Base-by-base conservation (phyloP, 1,284 basidiomycete genomes). In the Irpex sp. region DNA sequence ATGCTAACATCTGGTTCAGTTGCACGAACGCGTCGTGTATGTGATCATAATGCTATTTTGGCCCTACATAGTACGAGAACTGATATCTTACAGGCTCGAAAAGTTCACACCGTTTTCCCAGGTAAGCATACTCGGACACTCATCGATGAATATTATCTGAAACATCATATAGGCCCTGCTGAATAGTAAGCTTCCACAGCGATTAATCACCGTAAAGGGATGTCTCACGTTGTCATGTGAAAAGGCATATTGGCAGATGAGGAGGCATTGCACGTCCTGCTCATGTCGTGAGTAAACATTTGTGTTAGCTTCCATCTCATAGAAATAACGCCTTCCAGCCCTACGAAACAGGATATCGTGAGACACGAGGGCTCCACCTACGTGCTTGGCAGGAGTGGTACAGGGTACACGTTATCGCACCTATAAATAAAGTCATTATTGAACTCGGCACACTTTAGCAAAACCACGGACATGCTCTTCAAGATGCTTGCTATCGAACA, bases 401-500 rank as follows among this genome's bases (percentile, higher is more conserved):
- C 68, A 47, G 48, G 69, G 67, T 52, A 60, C 6, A 26, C 36
- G 11, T 4, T 26, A 4, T 26, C n/a, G n/a, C n/a, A n/a, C n/a
- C n/a, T n/a, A 44, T 13, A 13, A 38, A 2, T 7, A 6, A 40
- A 5, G 6, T 40, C 38, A 13, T 13, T 40, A 19, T 21, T 38
- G 7, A 5, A 15, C 15, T 31, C 19, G 59, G 2, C 48, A n/a
- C 60, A 67, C 13, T 6, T 13, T 6, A 89, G 88, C 3, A 91
- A 92, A 81, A 91, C 88, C 0, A 90, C 88, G 0, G 89, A 87
- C 0, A 88, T 91, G 82, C 74, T 90, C 0, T 88, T 86, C 78
- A 89, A 89, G 74, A 91, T 91, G 82, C 75, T 91, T 3, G 81
- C 83, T 4, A 82, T 90, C 6, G 85, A 91, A 67, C 77, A 81